Evolutionary conservation across 2,329 filamentous ascomycete genomes (phyloP), one percentile per base, ranked within the genome.

Genomic region (Penicillium carneum): DNA sequence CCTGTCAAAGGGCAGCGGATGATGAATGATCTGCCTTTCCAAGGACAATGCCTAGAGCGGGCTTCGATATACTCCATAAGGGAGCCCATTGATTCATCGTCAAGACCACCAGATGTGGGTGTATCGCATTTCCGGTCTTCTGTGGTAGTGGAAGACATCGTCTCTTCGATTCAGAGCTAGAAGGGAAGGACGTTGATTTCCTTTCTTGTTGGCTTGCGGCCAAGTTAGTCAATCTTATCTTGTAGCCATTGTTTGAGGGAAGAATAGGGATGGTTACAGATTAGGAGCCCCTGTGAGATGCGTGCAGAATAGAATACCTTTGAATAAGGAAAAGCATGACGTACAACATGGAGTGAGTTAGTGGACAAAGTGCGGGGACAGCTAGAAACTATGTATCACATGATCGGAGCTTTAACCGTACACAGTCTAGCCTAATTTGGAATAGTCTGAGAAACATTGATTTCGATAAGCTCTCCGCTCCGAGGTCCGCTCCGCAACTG

Each of bases 401-500:
- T 38, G 47, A 2, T 11, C 3, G 0, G 2, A 8, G 1, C 9
- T n/a, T 10, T 1, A 36, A 6, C 18, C 8, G 3, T 16, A 11
- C 1, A 36, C 1, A 11, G 9, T 8, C 20, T 49, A 38, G 10
- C 47, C 33, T 8, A n/a, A 38, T 49, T n/a, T 11, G 33, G 47
- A 38, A 36, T 49, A 38, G 9, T 1, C 18, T n/a, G 0, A 8
- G 33, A 38, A 12, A 49, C 26, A 49, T 36, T 38, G 20, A 49
- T n/a, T 23, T 31, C 29, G 57, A 60, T 56, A 63, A 63, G 56
- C 61, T 58, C 46, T 54, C 56, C 56, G 39, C 56, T 46, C 55
- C 48, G 18, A 52, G n/a, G 10, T 46, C 56, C 33, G 56, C 56
- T 58, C 56, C 48, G 48, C 48, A 59, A n/a, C 36, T 52, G 47